Base-by-base conservation (phyloP, 805 yeast genomes). In the Metschnikowia picachoensis region DNA sequence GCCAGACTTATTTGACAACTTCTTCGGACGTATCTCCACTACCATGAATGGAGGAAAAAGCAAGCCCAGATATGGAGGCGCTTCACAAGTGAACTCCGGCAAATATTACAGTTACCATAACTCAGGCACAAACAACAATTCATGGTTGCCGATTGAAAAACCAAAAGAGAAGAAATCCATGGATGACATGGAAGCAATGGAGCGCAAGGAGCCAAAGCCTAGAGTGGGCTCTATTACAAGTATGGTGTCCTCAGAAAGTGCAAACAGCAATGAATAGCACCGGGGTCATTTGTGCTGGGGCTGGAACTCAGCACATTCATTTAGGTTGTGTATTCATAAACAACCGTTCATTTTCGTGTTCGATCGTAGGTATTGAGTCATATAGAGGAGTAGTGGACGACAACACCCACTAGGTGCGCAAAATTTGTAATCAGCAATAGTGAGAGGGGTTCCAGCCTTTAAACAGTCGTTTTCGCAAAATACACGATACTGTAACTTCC, bases 1-100 rank as follows among this genome's bases (percentile, higher is more conserved):
- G 66, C 62, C 64, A 4, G 75, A 69, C 55, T 55, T 70, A 50
- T 70, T 70, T 49, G 76, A 70, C 44, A 68, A 69, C 49, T 60
- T 70, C 35, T 68, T 68, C 44, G 59, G 56, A 29, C 65, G 61
- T 35, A 56, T 70, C 25, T 58, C 65, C 31, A 50, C 65, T 15
- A 58, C 64, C 28, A 43, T 68, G 28, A 61, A 60, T 46, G 70
- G 70, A 12, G 73, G 73, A 15, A 66, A 66, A 40, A 52, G 71
- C 29, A 57, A 54, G 10, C 60, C 56, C 16, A 66, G 62, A 39
- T 66, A 68, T 49, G 58, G 61, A 14, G 64, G 65, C 30, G 41
- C 61, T 12, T 49, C 62, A 3, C 73, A 64, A 44, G 74, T 69
- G 11, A 70, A 70, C 44, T 52, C 68, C 5, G 76, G 76, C 2